A percentile compares a stretch with the other conserved stretches of the same genome.
phyloP scores from a whole-genome alignment of 179 eudicot species.

The Heliamphora pulchella region DNA sequence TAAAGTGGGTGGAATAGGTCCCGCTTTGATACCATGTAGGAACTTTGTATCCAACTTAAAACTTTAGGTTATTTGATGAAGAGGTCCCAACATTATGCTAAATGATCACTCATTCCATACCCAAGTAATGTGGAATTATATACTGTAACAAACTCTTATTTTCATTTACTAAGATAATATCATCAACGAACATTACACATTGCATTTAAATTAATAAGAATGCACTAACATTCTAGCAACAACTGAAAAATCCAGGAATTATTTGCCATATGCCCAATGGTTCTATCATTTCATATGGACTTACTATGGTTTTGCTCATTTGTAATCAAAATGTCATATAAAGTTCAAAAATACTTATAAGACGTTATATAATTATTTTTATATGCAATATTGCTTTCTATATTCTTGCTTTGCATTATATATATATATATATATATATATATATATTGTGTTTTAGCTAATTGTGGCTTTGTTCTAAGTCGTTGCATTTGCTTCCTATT shows the following conservation, averaged over 20 bases:
- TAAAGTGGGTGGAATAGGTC: no score
- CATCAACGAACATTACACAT: no score
- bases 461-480: slow-evolving; percentile 13
- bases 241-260: neutral
- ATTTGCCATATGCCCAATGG: neutral
- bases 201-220: neutral
- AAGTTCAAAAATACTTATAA: neutral
- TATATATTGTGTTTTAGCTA: no score
- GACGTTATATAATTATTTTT: neutral
- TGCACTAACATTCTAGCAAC: neutral
- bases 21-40: no score
- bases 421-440: no score
- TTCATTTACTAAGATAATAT: no score
- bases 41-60: no score
- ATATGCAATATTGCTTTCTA: neutral
- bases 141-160: no score
- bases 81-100: no score
- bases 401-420: neutral
- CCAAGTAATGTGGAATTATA: no score
- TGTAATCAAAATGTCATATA: neutral
- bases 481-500: neutral
- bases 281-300: neutral
- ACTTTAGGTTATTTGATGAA: no score
- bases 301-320: neutral
- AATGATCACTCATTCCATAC: no score